Evolutionary conservation across 2,329 filamentous ascomycete species (phyloP).

Genomic region (Aspergillus sp.): DNA sequence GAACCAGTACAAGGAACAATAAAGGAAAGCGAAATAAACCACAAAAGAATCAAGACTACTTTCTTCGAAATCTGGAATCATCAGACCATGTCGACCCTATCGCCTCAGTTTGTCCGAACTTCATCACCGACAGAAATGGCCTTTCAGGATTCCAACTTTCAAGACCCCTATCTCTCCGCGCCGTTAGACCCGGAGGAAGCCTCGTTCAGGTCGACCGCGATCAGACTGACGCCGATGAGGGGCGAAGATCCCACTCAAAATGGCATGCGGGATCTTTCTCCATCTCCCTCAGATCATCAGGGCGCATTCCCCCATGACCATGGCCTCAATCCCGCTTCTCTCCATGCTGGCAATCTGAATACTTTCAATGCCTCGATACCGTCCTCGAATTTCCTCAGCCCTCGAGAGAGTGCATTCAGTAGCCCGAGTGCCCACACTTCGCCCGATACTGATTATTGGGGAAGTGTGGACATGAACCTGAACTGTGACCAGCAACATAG

Average conservation of each 20-base stretch:
- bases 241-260: slow-evolving; percentile 13
- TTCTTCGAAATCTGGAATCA: neutral
- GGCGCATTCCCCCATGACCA: neutral
- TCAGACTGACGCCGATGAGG: slow-evolving; percentile 24
- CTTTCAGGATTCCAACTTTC: slow-evolving; percentile 27
- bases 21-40: neutral
- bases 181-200: slow-evolving; percentile 35
- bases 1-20: neutral
- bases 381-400: slow-evolving; percentile 23
- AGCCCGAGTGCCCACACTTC: slow-evolving; percentile 24
- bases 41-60: neutral
- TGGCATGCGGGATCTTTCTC: slow-evolving; percentile 9
- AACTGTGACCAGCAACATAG: slow-evolving; percentile 10
- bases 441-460: slow-evolving; percentile 13
- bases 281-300: slow-evolving; percentile 10
- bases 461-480: slow-evolving; percentile 14
- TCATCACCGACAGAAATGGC: slow-evolving; percentile 19
- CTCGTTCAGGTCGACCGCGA: slow-evolving; percentile 27
- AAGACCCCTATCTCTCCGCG: slow-evolving; percentile 36
- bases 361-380: slow-evolving; percentile 8
- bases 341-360: slow-evolving; percentile 9
- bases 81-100: slow-evolving; percentile 15
- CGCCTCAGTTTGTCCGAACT: slow-evolving; percentile 4
- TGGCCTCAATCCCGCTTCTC: neutral
- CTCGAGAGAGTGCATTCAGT: slow-evolving; percentile 22